phyloP scores from a whole-genome alignment of 2,329 filamentous ascomycete genomes.

The Xylaria sp. region DNA sequence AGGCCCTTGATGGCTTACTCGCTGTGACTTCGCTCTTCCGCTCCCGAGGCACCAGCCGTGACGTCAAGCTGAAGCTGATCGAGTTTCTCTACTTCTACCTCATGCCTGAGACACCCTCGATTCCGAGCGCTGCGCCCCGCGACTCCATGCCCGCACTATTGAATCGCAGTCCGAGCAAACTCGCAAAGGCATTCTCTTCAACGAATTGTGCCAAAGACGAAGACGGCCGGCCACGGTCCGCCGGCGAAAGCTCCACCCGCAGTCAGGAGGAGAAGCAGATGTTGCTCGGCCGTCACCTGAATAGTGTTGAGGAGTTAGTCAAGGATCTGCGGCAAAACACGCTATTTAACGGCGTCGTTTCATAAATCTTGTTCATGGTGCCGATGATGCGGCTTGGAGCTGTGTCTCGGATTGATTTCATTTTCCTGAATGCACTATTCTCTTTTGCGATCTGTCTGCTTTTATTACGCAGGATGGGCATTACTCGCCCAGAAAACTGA shows the following conservation, averaged over 20 bases:
- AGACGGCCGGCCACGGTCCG: conserved; percentile 49
- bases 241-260: conserved; percentile 62
- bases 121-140: conserved; percentile 61
- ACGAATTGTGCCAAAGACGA: conserved; percentile 39
- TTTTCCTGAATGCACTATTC: background rate
- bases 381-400: background rate
- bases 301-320: conserved; percentile 85
- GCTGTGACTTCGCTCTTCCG: conserved; percentile 95
- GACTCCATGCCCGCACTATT: conserved; percentile 64
- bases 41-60: conserved; percentile 82
- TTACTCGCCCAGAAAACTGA: background rate
- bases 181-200: conserved; percentile 66
- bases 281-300: conserved; percentile 79
- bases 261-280: conserved; percentile 85
- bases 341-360: conserved; percentile 68
- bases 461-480: background rate
- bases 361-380: conserved; percentile 45
- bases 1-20: conserved; percentile 88
- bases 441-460: background rate
- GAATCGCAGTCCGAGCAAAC: conserved; percentile 76
- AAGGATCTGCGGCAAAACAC: conserved; percentile 83
- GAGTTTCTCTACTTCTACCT: conserved; percentile 99
- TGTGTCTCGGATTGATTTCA: background rate
- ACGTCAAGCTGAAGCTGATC: conserved; percentile 94
- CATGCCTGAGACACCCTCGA: conserved; percentile 83